Evolutionary conservation across 169 alveolate species (phyloP), one percentile per base, ranked within the genome.

Genomic region (Plasmodium cynomolgi): DNA sequence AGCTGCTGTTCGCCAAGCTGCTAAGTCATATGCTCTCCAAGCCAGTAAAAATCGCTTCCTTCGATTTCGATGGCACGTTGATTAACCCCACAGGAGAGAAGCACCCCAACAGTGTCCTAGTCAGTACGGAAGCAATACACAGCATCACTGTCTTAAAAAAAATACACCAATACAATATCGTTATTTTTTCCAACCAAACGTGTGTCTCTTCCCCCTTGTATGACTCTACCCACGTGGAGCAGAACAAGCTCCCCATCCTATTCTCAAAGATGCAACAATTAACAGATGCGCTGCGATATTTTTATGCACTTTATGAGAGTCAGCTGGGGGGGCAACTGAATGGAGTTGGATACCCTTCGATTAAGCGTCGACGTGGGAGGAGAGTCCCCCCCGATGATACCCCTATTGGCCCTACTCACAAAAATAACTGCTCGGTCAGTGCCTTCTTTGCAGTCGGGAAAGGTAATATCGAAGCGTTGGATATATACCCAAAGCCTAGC

Each of bases 21-120:
- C 17, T 84, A 15, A 26, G 31, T 26, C 58, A 41, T 84, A 20
- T 84, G 23, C 33, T 84, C 37, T 44, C 84, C n/a, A 84, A 84
- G 37, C 84, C 93, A 31, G 17, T 84, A 3, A 84, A 74, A 29
- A 74, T 84, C 6, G 84, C 93, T 2, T 84, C 93, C 2, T 84
- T 84, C 37, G 93, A 84, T 84, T 84, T 84, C 33, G 84, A 84
- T 47, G 93, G 80, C n/a, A 84, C 93, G n/a, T 23, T 84, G 56
- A 37, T 84, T 4, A 84, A 84, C 34, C 50, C 68, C 3, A 1
- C 29, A 31, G n/a, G 44, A 26, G 37, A 62, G 9, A 84, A 84
- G 13, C 93, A 84, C 62, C 29, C 8, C 3, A 84, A 84, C 62
- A 84, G 37, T 84, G 11, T 84, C 50, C 17, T 74, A n/a, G 9